These are phyloP conservation scores for Lantana camara DNA, from an alignment of 257 asterid genomes.

Conservation along the genomic window DNA sequence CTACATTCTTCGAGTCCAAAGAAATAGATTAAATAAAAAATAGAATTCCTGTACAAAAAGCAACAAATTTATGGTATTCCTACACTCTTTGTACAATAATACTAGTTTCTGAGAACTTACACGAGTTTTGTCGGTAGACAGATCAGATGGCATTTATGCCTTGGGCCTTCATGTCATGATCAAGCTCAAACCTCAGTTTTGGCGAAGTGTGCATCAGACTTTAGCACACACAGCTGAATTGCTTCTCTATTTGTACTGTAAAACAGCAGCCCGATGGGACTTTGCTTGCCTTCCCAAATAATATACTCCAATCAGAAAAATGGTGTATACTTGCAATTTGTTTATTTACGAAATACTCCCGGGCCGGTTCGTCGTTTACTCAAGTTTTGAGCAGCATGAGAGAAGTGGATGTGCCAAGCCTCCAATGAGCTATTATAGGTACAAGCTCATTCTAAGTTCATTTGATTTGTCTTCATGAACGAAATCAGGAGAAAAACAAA, in stretches of 20 bases:
- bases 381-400: neutral
- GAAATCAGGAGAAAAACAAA: too few relatives aligned
- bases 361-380: neutral
- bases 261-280: neutral
- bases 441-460: neutral
- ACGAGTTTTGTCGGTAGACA: neutral
- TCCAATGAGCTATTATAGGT: neutral
- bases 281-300: neutral
- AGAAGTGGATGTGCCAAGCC: neutral
- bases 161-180: neutral
- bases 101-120: conserved; percentile 29
- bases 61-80: conserved; percentile 24
- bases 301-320: conserved; percentile 2
- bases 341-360: conserved; percentile 1
- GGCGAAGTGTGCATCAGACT: neutral
- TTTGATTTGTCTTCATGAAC: neutral
- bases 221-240: neutral
- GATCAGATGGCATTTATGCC: neutral
- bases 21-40: conserved; percentile 12
- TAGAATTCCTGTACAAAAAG: conserved; percentile 43
- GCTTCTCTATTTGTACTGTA: conserved; percentile 16
- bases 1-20: neutral
- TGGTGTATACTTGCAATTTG: neutral
- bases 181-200: conserved; percentile 7
- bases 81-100: conserved; percentile 31